Base-by-base conservation (phyloP, 176 grass and related monocot species). In the Panicum miliaceum region DNA sequence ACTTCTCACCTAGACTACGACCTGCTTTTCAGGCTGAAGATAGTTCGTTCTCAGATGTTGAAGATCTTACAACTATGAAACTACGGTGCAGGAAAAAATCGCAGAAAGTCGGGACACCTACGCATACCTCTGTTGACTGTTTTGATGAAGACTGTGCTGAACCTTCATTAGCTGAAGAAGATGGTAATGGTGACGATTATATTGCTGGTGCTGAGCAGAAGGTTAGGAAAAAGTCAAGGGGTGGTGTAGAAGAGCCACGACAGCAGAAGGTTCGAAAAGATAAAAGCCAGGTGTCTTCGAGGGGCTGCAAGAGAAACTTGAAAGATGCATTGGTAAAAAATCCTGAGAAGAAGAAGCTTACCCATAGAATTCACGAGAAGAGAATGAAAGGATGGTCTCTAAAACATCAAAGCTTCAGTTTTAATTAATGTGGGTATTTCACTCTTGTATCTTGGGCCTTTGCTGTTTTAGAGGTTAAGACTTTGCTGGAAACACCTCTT, bases 391-490 rank as follows among this genome's bases (percentile, higher is more conserved):
- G 92, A 90, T 88, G 16, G 61, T 88, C 27, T 0, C 57, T 71
- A 54, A 25, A 76, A 86, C 32, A 86, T 22, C 63, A 53, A 56
- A 82, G 2, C 50, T 74, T 68, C 48, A 52, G 8, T 58, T 73
- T 73, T 73, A 78, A 20, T 12, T 86, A 64, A 13, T 51, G 48
- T 73, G 26, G 47, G 7, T 70, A 79, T 53, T 66, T 82, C 53
- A 82, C 41, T 86, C 12, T 42, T 78, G 73, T 71, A 41, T 78
- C 22, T 83, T 60, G 38, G 37, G n/a, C 40, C 5, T 57, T 64
- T 85, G 9, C 71, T 65, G 43, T 81, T 84, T 76, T 69, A 94
- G 92, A 88, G 82, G 68, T 88, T 26, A 87, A 91, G 64, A 63
- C 45, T 66, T 85, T 92, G 41, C 68, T 94, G 43, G 61, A 92